Evolutionary conservation across 129 eudicot species (phyloP).

Genomic region (Lonicera japonica): DNA sequence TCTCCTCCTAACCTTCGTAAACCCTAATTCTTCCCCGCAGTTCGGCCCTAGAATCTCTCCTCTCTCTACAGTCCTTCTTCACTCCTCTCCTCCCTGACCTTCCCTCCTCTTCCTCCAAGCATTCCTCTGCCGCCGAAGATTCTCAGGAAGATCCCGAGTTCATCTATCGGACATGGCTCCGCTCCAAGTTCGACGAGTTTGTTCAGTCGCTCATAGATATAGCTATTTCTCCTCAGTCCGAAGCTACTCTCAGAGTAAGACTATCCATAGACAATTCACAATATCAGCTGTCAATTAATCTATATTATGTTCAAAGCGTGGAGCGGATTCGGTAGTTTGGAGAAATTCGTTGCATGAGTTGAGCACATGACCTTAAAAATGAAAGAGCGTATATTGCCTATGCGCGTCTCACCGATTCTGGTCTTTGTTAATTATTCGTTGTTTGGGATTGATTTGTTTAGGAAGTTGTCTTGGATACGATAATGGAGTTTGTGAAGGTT

Average conservation of each 20-base stretch:
- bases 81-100: constrained; percentile 57
- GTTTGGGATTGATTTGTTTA: constrained; percentile 9
- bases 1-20: constrained; percentile 38
- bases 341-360: no score
- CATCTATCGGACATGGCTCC: constrained; percentile 63
- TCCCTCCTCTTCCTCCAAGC: constrained; percentile 34
- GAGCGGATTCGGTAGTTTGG: no score
- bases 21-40: constrained; percentile 41
- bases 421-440: neutral
- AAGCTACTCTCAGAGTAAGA: constrained; percentile 47
- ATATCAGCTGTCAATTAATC: neutral
- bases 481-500: constrained; percentile 84
- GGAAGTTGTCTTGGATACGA: constrained; percentile 74
- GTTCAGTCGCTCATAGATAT: constrained; percentile 39
- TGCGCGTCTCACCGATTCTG: no score
- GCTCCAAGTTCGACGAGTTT: constrained; percentile 68
- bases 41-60: constrained; percentile 59
- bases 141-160: constrained; percentile 43
- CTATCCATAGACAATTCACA: neutral
- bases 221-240: constrained; percentile 31
- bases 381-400: neutral
- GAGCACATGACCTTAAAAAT: neutral
- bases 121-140: constrained; percentile 13
- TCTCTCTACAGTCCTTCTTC: constrained; percentile 84
- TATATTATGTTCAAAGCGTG: neutral